Conservation (phyloP, 202 grass and related monocot genomes). For the Brachypodium distachyon region DNA sequence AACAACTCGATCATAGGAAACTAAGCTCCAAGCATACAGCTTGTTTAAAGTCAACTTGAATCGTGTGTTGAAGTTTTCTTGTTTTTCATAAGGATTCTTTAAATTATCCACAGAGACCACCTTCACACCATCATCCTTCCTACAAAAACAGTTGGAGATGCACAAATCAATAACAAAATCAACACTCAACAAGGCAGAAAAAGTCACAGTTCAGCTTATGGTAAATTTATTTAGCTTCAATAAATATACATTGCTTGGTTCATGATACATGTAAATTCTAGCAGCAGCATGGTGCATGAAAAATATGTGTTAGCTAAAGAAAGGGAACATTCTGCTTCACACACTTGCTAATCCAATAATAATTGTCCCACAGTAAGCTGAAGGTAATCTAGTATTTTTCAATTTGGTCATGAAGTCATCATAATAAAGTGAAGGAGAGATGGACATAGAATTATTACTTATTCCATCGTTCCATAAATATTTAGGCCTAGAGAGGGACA, state of each 20-base stretch:
- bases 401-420: not conserved
- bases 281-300: not conserved
- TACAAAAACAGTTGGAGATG: conserved; percentile 34
- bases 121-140: conserved; percentile 84
- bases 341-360: not conserved
- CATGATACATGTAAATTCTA: not conserved
- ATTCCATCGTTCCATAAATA: not conserved
- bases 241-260: not conserved
- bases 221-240: not conserved
- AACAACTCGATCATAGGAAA: conserved; percentile 66
- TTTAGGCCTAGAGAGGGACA: not conserved
- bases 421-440: not conserved
- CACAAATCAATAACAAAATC: conserved; percentile 18
- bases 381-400: not conserved
- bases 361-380: not conserved
- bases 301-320: not conserved
- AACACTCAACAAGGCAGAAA: not conserved
- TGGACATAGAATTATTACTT: not conserved
- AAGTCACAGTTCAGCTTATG: not conserved
- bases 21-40: conserved; percentile 78
- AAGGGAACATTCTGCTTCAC: not conserved
- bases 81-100: conserved; percentile 82
- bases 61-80: conserved; percentile 71
- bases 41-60: conserved; percentile 96
- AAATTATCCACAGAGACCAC: conserved; percentile 77